phyloP scores from a whole-genome alignment of 257 asterid genomes.

The Gentiana straminea region DNA sequence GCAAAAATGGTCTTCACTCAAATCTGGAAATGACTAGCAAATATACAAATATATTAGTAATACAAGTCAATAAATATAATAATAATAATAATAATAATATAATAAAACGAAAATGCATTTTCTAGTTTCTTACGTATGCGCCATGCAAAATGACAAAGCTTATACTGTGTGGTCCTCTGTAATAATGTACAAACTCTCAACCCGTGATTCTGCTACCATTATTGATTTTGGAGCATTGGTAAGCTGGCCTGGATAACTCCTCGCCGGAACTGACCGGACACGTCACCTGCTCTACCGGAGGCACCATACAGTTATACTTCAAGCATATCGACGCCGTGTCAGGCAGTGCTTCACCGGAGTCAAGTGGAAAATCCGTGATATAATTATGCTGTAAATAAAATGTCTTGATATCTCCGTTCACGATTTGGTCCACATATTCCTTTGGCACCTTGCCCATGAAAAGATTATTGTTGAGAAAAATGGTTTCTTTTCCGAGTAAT shows the following conservation, averaged over 20 bases:
- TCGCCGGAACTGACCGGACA: conserved; percentile 67
- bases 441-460: conserved; percentile 49
- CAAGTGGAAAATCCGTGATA: conserved; percentile 40
- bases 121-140: not conserved
- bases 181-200: not conserved
- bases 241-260: conserved; percentile 49
- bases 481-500: conserved; percentile 40
- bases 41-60: no score
- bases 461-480: conserved; percentile 55
- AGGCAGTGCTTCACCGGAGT: conserved; percentile 30
- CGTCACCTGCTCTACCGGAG: conserved; percentile 31
- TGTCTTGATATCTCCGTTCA: conserved; percentile 37
- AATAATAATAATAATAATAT: no score
- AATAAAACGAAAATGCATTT: no score
- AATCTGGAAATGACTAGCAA: no score
- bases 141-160: not conserved
- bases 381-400: conserved; percentile 68
- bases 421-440: conserved; percentile 42
- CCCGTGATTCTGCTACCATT: conserved; percentile 5
- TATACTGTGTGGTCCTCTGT: not conserved
- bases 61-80: no score
- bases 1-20: no score
- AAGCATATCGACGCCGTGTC: conserved; percentile 55
- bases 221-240: conserved; percentile 44
- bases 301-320: conserved; percentile 53